phyloP scores from a whole-genome alignment of 2,329 filamentous ascomycete species.

The Sarocladium oryzae region DNA sequence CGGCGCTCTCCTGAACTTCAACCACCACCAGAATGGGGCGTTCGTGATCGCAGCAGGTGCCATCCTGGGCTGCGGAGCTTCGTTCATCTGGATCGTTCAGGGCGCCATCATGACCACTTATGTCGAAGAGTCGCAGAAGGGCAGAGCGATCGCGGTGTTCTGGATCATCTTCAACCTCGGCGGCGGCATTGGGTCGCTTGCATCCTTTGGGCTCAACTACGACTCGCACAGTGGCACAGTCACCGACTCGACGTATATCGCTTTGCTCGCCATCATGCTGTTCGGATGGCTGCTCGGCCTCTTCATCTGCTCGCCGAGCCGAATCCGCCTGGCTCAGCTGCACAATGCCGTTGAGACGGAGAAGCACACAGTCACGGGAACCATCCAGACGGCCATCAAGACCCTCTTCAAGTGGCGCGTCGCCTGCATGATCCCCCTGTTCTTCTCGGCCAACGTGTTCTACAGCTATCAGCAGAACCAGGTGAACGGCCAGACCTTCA shows the following conservation, averaged over 20 bases:
- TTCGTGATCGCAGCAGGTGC: conserved; percentile 39
- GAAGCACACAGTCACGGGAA: conserved; percentile 29
- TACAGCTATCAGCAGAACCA: conserved; percentile 51
- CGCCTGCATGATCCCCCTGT: conserved; percentile 43
- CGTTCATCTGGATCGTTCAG: conserved; percentile 40
- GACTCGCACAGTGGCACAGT: conserved; percentile 33
- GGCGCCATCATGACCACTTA: conserved; percentile 44
- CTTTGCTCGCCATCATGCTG: conserved; percentile 41
- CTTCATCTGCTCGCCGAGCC: conserved; percentile 40
- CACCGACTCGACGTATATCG: conserved; percentile 42
- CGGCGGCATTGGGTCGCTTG: conserved; percentile 36
- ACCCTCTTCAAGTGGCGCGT: conserved; percentile 38
- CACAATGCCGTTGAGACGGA: conserved; percentile 29
- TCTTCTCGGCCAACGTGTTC: conserved; percentile 49
- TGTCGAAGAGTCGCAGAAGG: conserved; percentile 34
- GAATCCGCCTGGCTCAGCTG: conserved; percentile 31
- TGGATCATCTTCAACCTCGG: conserved; percentile 42
- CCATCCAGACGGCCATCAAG: conserved; percentile 28
- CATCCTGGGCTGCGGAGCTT: conserved; percentile 37
- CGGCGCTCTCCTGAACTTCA: conserved; percentile 36
- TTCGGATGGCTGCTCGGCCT: conserved; percentile 40
- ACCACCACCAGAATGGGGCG: conserved; percentile 29
- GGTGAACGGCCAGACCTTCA: conserved; percentile 49
- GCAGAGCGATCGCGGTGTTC: conserved; percentile 34
- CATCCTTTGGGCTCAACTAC: conserved; percentile 37